These are phyloP conservation scores for Pyrus betulifolia DNA, from an alignment of 306 rosid genomes.

Conservation along the genomic window DNA sequence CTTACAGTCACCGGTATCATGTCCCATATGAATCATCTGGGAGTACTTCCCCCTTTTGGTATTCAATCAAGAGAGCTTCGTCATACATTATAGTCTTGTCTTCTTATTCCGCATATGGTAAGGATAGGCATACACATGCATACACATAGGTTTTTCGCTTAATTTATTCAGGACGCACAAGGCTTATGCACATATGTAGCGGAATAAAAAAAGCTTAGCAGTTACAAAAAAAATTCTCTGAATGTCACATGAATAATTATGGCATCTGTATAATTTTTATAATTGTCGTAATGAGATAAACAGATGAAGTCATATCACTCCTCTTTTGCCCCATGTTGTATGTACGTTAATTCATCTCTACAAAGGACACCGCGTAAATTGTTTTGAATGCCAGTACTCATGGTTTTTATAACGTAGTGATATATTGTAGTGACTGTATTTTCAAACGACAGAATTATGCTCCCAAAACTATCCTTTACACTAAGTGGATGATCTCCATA, in stretches of 20 bases:
- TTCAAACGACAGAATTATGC: neutral
- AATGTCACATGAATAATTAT: neutral
- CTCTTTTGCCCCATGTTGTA: neutral
- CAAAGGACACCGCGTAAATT: neutral
- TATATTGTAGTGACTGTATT: neutral
- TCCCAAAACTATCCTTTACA: neutral
- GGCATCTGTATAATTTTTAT: neutral
- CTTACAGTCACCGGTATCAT: constrained; percentile 38
- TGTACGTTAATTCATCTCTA: neutral
- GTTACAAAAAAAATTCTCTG: neutral
- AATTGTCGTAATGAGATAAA: neutral
- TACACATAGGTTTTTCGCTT: neutral
- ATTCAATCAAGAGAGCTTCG: constrained; percentile 71
- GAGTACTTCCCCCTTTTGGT: constrained; percentile 37
- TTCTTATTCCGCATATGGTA: constrained; percentile 72
- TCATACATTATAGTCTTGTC: constrained; percentile 67
- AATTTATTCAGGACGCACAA: neutral
- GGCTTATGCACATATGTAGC: neutral
- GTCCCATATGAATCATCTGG: constrained; percentile 37
- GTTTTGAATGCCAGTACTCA: neutral
- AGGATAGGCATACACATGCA: neutral
- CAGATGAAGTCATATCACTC: neutral
- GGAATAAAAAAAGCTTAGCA: neutral
- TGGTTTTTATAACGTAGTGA: neutral
- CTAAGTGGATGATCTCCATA: neutral